Evolutionary conservation across 495 filamentous ascomycete species (phyloP), one percentile per base, ranked within the genome.

Genomic region (Aspergillus panamensis): DNA sequence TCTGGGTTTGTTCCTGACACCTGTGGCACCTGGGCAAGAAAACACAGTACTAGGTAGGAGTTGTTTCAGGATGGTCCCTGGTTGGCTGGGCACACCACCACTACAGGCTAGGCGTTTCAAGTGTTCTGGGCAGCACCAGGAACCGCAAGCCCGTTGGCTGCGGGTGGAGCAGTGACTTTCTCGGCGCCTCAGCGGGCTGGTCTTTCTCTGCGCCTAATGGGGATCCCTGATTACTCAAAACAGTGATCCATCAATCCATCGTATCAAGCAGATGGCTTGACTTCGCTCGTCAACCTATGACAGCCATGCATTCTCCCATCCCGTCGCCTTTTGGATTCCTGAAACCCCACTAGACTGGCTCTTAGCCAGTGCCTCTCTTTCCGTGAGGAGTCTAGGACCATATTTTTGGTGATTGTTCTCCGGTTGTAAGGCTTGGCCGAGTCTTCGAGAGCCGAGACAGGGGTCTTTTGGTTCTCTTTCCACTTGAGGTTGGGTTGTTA

Each of bases 191-290:
- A n/a, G n/a, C n/a, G n/a, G n/a, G n/a, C n/a, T 52, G 52, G 35
- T 35, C 14, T 31, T n/a, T 25, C 56, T 29, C 50, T 45, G 48
- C 56, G 56, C 48, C 51, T 51, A 57, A 59, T 53, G 49, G 57
- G 29, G 20, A 39, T 30, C 32, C 53, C 57, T 39, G 51, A 52
- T 29, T 53, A 20, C 35, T 55, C 51, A 45, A 51, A 48, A 51
- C 52, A 20, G 20, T 39, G 49, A 56, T 33, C 40, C 47, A 39
- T 48, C 55, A 55, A 53, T 55, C 58, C 55, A 53, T 48, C 20
- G 62, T 65, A 55, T 65, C 62, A 61, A 58, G 33, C 62, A 65
- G 40, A 65, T 61, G 56, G 58, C 55, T 37, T 58, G 60, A 29
- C 43, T 49, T 32, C 21, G 39, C 10, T 50, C 12, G 19, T 17